A percentile compares a stretch with the other conserved stretches of the same genome.
phyloP scores from a whole-genome alignment of 306 rosid genomes.

The Sesbania bispinosa region DNA sequence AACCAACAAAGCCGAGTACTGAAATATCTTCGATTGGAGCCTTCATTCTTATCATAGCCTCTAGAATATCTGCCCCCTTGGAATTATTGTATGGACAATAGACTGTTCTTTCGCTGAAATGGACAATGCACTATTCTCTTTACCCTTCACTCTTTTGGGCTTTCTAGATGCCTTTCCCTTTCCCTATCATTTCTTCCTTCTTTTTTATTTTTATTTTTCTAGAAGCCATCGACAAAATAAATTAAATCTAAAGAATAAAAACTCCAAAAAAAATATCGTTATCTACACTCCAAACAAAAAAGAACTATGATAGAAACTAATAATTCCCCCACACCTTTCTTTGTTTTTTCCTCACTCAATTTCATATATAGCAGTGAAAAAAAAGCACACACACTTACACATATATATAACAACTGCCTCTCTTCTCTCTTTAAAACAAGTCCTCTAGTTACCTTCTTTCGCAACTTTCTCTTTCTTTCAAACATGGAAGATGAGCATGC shows the following conservation, averaged over 20 bases:
- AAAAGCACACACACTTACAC: neutral
- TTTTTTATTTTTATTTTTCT: slow-evolving; percentile 21
- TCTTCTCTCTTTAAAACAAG: neutral
- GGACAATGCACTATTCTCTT: slow-evolving; percentile 16
- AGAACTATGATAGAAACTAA: neutral
- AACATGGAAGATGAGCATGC: slow-evolving; percentile 28
- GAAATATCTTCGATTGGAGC: neutral
- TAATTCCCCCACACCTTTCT: slow-evolving; percentile 11
- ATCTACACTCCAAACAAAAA: slow-evolving; percentile 24
- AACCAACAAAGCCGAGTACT: neutral
- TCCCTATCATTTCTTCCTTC: neutral
- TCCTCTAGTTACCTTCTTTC: neutral
- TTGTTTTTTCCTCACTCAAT: slow-evolving; percentile 4
- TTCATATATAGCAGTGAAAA: neutral
- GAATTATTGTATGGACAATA: neutral
- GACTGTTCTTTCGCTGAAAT: slow-evolving; percentile 14
- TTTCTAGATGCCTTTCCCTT: slow-evolving; percentile 36
- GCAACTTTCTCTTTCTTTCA: neutral
- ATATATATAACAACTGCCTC: neutral
- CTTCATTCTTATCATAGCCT: neutral
- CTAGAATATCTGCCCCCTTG: slow-evolving; percentile 1
- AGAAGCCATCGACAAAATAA: slow-evolving; percentile 39
- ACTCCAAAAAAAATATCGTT: slow-evolving; percentile 16
- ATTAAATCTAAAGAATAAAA: neutral
- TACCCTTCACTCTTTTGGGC: slow-evolving; percentile 9